phyloP scores from a whole-genome alignment of 2,329 filamentous ascomycete genomes.

The Colletotrichum simmondsii region DNA sequence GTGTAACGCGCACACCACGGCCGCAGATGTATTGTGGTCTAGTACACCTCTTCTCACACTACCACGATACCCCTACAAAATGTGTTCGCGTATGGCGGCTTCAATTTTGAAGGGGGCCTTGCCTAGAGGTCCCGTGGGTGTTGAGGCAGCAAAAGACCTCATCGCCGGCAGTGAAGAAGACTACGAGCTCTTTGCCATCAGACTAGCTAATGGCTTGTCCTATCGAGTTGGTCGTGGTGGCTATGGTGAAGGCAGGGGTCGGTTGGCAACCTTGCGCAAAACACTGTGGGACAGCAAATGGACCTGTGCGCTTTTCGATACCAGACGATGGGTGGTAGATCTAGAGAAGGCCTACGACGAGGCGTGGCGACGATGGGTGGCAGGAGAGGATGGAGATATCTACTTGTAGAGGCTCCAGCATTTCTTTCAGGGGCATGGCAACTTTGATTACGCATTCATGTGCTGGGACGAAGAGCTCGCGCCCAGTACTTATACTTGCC shows the following conservation, averaged over 20 bases:
- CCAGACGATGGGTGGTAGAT: conserved; percentile 88
- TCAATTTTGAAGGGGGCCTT: conserved; percentile 92
- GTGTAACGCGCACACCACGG: conserved; percentile 98
- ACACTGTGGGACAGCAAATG: conserved; percentile 87
- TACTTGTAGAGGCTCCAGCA: conserved; percentile 66
- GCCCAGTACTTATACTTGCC: not conserved
- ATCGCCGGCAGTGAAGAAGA: conserved; percentile 82
- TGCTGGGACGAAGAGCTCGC: not conserved
- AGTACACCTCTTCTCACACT: conserved; percentile 92
- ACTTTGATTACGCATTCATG: not conserved
- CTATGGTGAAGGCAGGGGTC: conserved; percentile 69
- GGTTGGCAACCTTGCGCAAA: conserved; percentile 81
- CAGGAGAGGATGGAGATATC: conserved; percentile 90
- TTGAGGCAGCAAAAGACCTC: conserved; percentile 76
- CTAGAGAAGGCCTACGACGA: conserved; percentile 88
- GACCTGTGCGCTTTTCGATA: conserved; percentile 91
- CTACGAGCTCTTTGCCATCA: conserved; percentile 83
- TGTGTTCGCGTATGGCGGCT: conserved; percentile 98
- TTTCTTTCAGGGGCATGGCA: not conserved
- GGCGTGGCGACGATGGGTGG: conserved; percentile 90
- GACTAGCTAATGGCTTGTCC: conserved; percentile 70
- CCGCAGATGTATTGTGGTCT: conserved; percentile 95
- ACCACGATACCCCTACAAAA: conserved; percentile 94
- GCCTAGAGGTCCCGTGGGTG: conserved; percentile 76
- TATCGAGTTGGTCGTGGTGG: conserved; percentile 62